These are phyloP conservation scores for Wallacemonas rigidus DNA, from an alignment of 208 protist genomes.

Conservation along the genomic window DNA sequence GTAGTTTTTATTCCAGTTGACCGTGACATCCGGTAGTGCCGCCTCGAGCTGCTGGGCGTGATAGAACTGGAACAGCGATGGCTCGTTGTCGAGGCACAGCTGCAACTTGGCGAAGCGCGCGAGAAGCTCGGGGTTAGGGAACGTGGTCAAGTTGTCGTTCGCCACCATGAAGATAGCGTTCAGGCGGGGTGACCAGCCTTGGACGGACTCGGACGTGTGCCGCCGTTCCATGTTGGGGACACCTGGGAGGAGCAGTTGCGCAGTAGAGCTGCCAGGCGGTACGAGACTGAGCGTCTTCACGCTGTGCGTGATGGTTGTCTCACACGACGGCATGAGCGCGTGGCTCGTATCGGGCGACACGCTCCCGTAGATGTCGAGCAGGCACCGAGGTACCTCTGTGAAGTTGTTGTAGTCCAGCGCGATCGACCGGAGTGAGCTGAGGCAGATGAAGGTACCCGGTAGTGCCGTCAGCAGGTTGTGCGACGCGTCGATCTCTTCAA, in stretches of 20 bases:
- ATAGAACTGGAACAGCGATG: slow-evolving; percentile 72
- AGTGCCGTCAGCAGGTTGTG: slow-evolving; percentile 76
- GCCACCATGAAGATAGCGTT: slow-evolving; percentile 75
- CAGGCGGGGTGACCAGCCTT: slow-evolving; percentile 36
- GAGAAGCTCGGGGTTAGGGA: slow-evolving; percentile 45
- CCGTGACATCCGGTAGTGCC: slow-evolving; percentile 67
- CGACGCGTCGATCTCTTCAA: slow-evolving; percentile 78
- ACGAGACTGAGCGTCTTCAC: neutral
- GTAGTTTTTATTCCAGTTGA: slow-evolving; percentile 93
- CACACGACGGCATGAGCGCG: neutral
- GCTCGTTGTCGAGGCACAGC: slow-evolving; percentile 87
- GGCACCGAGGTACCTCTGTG: slow-evolving; percentile 51
- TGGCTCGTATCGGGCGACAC: slow-evolving; percentile 3
- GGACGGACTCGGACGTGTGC: slow-evolving; percentile 5
- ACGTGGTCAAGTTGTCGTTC: slow-evolving; percentile 66
- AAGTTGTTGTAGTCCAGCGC: slow-evolving; percentile 89
- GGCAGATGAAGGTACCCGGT: slow-evolving; percentile 71
- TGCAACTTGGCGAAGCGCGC: slow-evolving; percentile 57
- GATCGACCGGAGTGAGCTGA: slow-evolving; percentile 48
- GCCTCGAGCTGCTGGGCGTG: slow-evolving; percentile 36
- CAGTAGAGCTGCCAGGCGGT: neutral
- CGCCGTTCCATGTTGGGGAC: neutral
- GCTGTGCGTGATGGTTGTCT: slow-evolving; percentile 10
- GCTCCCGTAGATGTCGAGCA: slow-evolving; percentile 53
- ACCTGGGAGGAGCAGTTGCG: slow-evolving; percentile 4